Conservation (phyloP, 345 rosid genomes). For the Tarenaya hassleriana region DNA sequence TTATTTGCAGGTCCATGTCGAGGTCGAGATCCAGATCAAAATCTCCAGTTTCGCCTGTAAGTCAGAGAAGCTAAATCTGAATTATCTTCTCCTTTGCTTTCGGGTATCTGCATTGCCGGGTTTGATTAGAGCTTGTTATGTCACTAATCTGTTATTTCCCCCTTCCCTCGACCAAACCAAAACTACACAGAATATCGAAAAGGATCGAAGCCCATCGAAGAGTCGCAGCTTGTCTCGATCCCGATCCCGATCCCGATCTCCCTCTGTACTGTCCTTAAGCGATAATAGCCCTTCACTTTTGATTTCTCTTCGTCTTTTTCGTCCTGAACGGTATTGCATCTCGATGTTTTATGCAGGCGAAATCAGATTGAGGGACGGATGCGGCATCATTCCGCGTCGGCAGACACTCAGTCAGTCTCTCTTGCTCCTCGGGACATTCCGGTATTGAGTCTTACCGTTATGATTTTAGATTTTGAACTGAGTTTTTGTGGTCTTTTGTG, state of each 20-base stretch:
- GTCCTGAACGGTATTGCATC: neutral
- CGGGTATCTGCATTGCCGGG: neutral
- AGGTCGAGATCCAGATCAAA: conserved; percentile 56
- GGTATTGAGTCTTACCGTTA: too few relatives aligned
- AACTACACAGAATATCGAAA: conserved; percentile 21
- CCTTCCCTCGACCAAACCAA: conserved; percentile 11
- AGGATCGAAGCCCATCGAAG: conserved; percentile 15
- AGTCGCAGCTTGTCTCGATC: conserved; percentile 22
- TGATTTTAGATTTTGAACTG: too few relatives aligned
- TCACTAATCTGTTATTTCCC: conserved; percentile 22
- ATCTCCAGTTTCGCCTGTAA: conserved; percentile 60
- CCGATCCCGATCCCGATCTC: conserved; percentile 23
- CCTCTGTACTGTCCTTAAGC: conserved; percentile 16
- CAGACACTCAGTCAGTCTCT: too few relatives aligned
- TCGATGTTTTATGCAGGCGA: too few relatives aligned
- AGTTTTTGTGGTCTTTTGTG: too few relatives aligned
- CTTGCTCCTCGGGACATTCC: too few relatives aligned
- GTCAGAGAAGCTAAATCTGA: conserved; percentile 23
- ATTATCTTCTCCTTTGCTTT: neutral
- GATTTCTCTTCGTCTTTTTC: neutral
- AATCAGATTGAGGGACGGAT: too few relatives aligned
- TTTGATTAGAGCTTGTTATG: neutral
- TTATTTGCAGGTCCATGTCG: conserved; percentile 25
- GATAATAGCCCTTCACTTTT: neutral
- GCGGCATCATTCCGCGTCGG: too few relatives aligned